These are phyloP conservation scores for Grifola frondosa DNA, from an alignment of 1,284 basidiomycete species.

Conservation along the genomic window DNA sequence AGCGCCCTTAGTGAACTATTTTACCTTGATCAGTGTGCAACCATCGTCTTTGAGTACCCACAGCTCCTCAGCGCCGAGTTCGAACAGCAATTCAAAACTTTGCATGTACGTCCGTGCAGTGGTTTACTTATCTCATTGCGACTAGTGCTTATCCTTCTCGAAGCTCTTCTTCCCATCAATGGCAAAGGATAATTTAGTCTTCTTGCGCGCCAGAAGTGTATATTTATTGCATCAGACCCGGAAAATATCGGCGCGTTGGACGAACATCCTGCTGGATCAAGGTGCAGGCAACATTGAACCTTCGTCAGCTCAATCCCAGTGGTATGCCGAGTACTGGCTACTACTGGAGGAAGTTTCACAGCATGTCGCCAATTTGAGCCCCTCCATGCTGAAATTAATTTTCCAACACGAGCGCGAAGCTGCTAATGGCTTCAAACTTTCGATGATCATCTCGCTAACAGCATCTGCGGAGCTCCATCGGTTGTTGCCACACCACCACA, in stretches of 20 bases:
- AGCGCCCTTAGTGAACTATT: slow-evolving; percentile 25
- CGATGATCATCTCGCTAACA: slow-evolving; percentile 22
- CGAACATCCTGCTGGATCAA: slow-evolving; percentile 7
- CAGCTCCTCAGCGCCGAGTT: slow-evolving; percentile 16
- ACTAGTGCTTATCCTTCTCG: neutral
- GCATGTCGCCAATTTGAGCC: slow-evolving; percentile 19
- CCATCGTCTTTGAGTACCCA: slow-evolving; percentile 22
- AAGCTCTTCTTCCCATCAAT: slow-evolving; percentile 19
- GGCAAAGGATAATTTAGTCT: slow-evolving; percentile 21
- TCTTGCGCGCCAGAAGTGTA: slow-evolving; percentile 20
- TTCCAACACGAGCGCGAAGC: slow-evolving; percentile 19
- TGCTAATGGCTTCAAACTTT: slow-evolving; percentile 24
- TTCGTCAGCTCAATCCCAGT: slow-evolving; percentile 15
- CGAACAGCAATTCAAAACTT: slow-evolving; percentile 20
- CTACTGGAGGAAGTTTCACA: slow-evolving; percentile 24
- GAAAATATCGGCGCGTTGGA: slow-evolving; percentile 13
- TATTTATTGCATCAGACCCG: slow-evolving; percentile 6
- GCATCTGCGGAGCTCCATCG: slow-evolving; percentile 25
- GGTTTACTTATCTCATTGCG: neutral
- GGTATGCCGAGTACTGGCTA: slow-evolving; percentile 29
- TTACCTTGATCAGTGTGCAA: slow-evolving; percentile 26
- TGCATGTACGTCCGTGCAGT: slow-evolving; percentile 16
- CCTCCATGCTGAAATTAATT: slow-evolving; percentile 24
- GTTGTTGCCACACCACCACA: slow-evolving; percentile 18
- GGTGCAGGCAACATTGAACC: slow-evolving; percentile 5